Percentiles rank a stretch among this genome's conserved stretches.
Conservation (phyloP, 139 green algal genomes). For the Chlamydomonas incerta region DNA sequence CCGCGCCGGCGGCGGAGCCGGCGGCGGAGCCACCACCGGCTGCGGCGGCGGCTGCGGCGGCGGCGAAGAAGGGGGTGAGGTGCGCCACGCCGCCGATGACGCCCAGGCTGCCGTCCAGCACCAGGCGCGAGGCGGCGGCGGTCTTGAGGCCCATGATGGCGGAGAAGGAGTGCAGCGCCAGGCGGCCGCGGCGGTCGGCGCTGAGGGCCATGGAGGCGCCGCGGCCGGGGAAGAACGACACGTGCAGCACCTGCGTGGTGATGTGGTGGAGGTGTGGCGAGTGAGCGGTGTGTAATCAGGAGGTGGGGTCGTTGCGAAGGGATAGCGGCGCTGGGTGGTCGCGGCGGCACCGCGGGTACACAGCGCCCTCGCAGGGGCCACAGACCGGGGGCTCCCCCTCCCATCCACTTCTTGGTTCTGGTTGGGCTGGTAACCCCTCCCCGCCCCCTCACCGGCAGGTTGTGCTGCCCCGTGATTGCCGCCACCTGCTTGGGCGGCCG, state of each 20-base stretch:
- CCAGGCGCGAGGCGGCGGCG: conserved; percentile 15
- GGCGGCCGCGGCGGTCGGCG: conserved; percentile 49
- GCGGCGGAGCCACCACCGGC: not conserved
- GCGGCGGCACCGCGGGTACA: no score
- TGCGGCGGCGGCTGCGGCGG: not conserved
- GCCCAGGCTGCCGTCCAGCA: conserved; percentile 54
- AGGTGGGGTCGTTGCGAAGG: no score
- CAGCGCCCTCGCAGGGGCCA: no score
- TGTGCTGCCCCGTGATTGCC: conserved; percentile 14
- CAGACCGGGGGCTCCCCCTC: no score
- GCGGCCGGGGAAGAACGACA: conserved; percentile 56
- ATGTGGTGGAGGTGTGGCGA: conserved; percentile 26
- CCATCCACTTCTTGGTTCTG: no score
- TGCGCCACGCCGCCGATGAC: conserved; percentile 48
- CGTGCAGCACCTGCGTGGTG: conserved; percentile 52
- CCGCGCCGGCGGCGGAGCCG: conserved; percentile 25
- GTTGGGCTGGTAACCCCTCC: no score
- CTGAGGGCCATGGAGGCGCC: conserved; percentile 41
- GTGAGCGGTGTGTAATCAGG: not conserved
- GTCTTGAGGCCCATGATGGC: conserved; percentile 35
- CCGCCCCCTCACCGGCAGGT: conserved; percentile 16
- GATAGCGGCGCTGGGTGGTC: no score
- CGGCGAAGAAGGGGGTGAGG: conserved; percentile 53
- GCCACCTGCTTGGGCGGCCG: conserved; percentile 30
- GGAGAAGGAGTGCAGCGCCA: conserved; percentile 49